These are phyloP conservation scores for Comarum palustre DNA, from an alignment of 306 rosid genomes.

Conservation along the genomic window DNA sequence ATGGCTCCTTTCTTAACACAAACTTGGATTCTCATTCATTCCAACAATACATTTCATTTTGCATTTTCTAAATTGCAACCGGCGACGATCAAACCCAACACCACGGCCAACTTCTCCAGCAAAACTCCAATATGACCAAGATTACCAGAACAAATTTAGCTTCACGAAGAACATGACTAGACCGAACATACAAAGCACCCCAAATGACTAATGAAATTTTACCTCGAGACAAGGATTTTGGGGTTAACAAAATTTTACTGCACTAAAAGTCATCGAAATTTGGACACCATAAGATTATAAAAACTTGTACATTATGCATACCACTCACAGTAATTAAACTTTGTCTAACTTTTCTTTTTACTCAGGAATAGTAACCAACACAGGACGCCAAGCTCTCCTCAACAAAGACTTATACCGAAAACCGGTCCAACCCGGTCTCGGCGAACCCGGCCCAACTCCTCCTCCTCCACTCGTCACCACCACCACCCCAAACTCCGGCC, in stretches of 20 bases:
- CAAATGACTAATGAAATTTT: background rate
- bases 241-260: background rate
- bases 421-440: constrained; percentile 57
- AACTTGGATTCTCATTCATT: background rate
- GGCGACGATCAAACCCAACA: background rate
- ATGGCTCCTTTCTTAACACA: constrained; percentile 1
- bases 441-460: constrained; percentile 37
- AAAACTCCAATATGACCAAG: background rate
- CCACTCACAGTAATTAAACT: background rate
- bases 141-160: background rate
- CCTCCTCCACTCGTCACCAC: constrained; percentile 19
- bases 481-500: constrained; percentile 14
- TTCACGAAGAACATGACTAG: background rate
- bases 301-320: background rate
- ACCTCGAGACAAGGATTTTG: background rate
- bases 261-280: background rate
- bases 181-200: background rate
- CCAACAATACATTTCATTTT: background rate
- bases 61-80: background rate
- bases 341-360: background rate
- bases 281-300: background rate
- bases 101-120: background rate
- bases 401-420: constrained; percentile 64
- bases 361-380: constrained; percentile 65
- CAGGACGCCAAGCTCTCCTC: constrained; percentile 80